Evolutionary conservation across 495 filamentous ascomycete species (phyloP).

Genomic region (Neurospora sp.): DNA sequence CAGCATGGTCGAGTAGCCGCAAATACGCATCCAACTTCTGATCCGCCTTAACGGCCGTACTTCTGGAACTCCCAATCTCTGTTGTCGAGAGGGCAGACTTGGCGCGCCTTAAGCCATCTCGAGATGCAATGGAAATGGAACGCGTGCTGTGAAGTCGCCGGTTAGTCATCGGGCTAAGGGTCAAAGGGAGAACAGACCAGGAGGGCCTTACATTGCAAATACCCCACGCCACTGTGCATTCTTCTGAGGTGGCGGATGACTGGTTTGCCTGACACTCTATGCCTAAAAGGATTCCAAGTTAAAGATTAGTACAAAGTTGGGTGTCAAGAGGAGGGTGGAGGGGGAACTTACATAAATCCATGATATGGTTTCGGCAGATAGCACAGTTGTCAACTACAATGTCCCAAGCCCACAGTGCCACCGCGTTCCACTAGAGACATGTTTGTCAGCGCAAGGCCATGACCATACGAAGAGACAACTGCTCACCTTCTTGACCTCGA

Average conservation of each 20-base stretch:
- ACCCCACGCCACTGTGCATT: conserved; percentile 98
- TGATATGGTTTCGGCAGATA: conserved; percentile 98
- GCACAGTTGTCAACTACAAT: conserved; percentile 99
- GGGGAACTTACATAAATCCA: conserved; percentile 77
- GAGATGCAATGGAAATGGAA: conserved; percentile 99
- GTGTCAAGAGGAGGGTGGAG: background rate
- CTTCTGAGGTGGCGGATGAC: conserved; percentile 90
- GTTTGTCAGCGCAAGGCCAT: conserved; percentile 10
- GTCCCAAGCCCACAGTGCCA: conserved; percentile 99
- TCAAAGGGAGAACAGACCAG: background rate
- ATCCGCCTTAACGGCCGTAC: conserved; percentile 55
- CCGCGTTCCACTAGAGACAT: conserved; percentile 78
- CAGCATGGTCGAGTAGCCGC: background rate
- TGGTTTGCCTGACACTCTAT: conserved; percentile 99
- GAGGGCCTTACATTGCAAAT: conserved; percentile 81
- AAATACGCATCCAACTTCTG: background rate
- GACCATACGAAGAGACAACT: background rate
- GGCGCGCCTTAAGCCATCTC: conserved; percentile 97
- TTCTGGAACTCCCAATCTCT: conserved; percentile 99
- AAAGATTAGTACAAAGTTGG: background rate
- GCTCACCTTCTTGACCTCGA: conserved; percentile 95
- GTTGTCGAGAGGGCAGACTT: conserved; percentile 97
- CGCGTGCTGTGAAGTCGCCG: conserved; percentile 58
- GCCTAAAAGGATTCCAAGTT: conserved; percentile 38
- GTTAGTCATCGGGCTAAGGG: conserved; percentile 5